A percentile compares a stretch with the other conserved stretches of the same genome.
These are phyloP conservation scores for Fusarium piperis DNA, from an alignment of 2,329 filamentous ascomycete species.

Conservation along the genomic window DNA sequence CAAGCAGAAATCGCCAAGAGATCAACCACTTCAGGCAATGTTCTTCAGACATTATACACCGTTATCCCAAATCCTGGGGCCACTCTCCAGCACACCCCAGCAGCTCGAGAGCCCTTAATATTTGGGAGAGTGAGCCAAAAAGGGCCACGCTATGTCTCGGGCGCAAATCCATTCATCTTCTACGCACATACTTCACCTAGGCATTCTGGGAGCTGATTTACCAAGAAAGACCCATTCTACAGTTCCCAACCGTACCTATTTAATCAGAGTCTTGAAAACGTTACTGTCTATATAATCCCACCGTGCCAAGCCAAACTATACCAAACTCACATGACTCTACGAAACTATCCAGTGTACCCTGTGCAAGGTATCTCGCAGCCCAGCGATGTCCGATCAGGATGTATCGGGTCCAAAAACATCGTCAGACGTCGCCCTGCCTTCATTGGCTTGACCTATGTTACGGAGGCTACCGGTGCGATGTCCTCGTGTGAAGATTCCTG, in stretches of 20 bases:
- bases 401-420: constrained; percentile 28
- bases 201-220: neutral
- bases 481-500: constrained; percentile 70
- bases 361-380: neutral
- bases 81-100: neutral
- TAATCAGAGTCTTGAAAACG: neutral
- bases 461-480: constrained; percentile 54
- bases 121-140: no score
- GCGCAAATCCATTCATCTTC: neutral
- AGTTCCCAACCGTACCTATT: neutral
- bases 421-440: constrained; percentile 32
- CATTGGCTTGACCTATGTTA: constrained; percentile 41
- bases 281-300: neutral
- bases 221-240: neutral
- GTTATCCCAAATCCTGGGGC: neutral
- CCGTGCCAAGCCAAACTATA: neutral
- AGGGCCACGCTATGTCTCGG: neutral
- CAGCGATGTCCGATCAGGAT: neutral
- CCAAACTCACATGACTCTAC: neutral
- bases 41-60: neutral
- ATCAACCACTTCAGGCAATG: neutral
- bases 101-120: neutral
- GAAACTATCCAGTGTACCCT: neutral
- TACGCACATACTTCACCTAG: neutral
- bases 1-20: neutral